Base-by-base conservation (phyloP, 257 asterid genomes). In the Vinca minor region DNA sequence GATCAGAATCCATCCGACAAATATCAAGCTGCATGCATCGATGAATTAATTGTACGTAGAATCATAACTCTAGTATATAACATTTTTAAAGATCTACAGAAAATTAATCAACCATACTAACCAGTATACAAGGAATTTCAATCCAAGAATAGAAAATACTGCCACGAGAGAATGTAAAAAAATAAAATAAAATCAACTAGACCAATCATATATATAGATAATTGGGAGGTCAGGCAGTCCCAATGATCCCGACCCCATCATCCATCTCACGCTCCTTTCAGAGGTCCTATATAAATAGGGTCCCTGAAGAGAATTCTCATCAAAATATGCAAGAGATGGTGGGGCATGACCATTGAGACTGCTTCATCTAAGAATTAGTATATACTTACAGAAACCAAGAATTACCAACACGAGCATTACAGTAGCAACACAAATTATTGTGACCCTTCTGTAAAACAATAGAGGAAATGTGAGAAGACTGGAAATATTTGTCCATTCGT, bases 1-100 rank as follows among this genome's bases (percentile, higher is more conserved):
- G 26, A 80, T 69, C 53, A 80, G 62, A 34, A 77, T 69, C 85
- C 85, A 80, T 64, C 82, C 85, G 28, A 66, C 4, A 17, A 71
- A 42, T 28, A 64, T 70, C 49, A 80, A 69, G 38, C 85, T 80
- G 77, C 72, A 34, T 2, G 4, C 38, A 34, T 7, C 3, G 7
- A 62, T 6, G 36, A 13, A 59, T 29, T 28, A 41, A 55, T 9
- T 18, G 38, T 47, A 32, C 6, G 11, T 2, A 2, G 3, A 34
- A 66, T 8, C 14, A 13, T 13, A 23, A 41, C 34, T 45, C 41
- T 1, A 35, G 0, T 5, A 42, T 17, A 29, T 34, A n/a, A n/a
- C n/a, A 34, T 34, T 2, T 34, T 34, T 34, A 34, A 2, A 34
- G 3, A 34, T 34, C 7, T 34, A 34, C 23, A 48, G 0, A 34